Evolutionary conservation across 1,284 basidiomycete genomes (phyloP).

Genomic region (Tremellales sp.): DNA sequence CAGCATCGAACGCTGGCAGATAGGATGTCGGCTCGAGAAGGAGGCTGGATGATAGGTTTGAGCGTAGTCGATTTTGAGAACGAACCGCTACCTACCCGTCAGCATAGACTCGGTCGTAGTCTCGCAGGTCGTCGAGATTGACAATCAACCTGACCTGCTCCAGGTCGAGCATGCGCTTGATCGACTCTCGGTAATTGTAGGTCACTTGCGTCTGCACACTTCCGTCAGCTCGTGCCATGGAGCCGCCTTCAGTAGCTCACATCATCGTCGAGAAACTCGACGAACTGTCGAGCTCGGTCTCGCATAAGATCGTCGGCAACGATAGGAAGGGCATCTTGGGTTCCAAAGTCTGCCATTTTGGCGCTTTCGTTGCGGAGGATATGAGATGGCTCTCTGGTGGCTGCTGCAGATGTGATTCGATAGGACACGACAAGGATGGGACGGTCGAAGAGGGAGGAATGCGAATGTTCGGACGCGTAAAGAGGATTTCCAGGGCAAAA

Average conservation of each 20-base stretch:
- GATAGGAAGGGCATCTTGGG: constrained; percentile 38
- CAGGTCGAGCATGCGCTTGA: constrained; percentile 76
- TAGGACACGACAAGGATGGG: constrained; percentile 1
- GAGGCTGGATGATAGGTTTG: constrained; percentile 57
- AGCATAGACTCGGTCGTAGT: constrained; percentile 75
- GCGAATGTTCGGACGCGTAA: constrained; percentile 2
- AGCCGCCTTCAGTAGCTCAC: constrained; percentile 49
- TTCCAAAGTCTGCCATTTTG: constrained; percentile 36
- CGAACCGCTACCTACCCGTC: constrained; percentile 45
- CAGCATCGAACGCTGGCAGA: constrained; percentile 88
- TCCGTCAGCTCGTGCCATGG: constrained; percentile 8
- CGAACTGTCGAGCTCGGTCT: constrained; percentile 73
- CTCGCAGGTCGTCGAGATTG: constrained; percentile 94
- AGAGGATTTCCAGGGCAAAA: no score
- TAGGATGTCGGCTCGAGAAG: constrained; percentile 84
- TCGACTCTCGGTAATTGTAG: constrained; percentile 79
- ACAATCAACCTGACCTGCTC: constrained; percentile 87
- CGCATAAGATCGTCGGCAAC: constrained; percentile 65
- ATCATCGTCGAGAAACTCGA: constrained; percentile 81
- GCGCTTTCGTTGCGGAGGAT: background rate
- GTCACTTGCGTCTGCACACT: constrained; percentile 34
- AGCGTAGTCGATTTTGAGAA: background rate
- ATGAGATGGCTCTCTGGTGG: no score
- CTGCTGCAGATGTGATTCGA: background rate
- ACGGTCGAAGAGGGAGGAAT: background rate